A percentile compares a stretch with the other conserved stretches of the same genome.
Conservation (phyloP, 73 alveolate species). For the Paramecium caudatum region DNA sequence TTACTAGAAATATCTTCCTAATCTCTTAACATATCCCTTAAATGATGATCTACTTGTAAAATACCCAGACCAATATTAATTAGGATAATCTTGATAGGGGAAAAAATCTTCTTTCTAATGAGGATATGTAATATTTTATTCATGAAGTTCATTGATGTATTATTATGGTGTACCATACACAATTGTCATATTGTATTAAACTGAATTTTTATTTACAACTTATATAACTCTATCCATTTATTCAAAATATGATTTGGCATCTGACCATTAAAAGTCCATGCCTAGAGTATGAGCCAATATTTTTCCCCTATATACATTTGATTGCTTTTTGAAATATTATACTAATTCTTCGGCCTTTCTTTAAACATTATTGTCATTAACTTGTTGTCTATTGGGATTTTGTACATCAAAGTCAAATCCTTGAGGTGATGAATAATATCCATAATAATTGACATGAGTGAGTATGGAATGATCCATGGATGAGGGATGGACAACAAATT, state of each 20-base stretch:
- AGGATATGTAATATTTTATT: slow-evolving; percentile 78
- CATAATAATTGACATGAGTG: slow-evolving; percentile 67
- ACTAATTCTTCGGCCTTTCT: slow-evolving; percentile 75
- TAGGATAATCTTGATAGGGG: slow-evolving; percentile 86
- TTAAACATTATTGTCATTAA: slow-evolving; percentile 24
- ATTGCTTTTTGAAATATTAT: slow-evolving; percentile 78
- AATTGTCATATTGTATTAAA: slow-evolving; percentile 64
- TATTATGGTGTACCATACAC: slow-evolving; percentile 86
- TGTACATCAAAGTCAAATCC: slow-evolving; percentile 60
- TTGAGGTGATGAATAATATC: slow-evolving; percentile 52
- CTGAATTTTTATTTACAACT: slow-evolving; percentile 75
- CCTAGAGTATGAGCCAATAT: slow-evolving; percentile 86
- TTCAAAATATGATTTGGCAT: slow-evolving; percentile 81
- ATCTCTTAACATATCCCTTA: slow-evolving; percentile 86
- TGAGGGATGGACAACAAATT: slow-evolving; percentile 91
- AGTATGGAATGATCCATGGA: neutral
- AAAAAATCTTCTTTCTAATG: slow-evolving; percentile 86
- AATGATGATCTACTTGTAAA: slow-evolving; percentile 92
- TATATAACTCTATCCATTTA: slow-evolving; percentile 83
- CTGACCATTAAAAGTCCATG: slow-evolving; percentile 85
- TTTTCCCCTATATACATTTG: slow-evolving; percentile 79
- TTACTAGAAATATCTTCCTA: slow-evolving; percentile 65
- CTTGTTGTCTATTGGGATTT: neutral
- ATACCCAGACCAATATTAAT: slow-evolving; percentile 97
- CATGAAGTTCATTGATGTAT: slow-evolving; percentile 78